Evolutionary conservation across 352 stramenopile genomes (phyloP).

Genomic region (Phytophthora uliginosa): DNA sequence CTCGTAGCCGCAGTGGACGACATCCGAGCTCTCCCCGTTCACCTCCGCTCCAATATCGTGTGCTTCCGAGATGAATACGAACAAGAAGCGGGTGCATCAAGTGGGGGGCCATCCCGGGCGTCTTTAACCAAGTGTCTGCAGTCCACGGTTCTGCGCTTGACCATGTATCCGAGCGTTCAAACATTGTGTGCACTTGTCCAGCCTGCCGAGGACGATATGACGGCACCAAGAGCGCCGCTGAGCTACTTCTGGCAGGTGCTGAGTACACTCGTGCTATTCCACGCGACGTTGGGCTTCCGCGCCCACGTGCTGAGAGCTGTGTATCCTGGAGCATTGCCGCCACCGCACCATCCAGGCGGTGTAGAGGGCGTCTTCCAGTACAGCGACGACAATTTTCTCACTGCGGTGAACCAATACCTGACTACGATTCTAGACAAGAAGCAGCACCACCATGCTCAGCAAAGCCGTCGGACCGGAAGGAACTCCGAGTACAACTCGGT

Average conservation of each 20-base stretch:
- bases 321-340: slow-evolving; percentile 17
- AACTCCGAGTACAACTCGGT: not conserved
- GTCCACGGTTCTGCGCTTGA: slow-evolving; percentile 48
- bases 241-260: slow-evolving; percentile 39
- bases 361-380: slow-evolving; percentile 17
- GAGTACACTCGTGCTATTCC: slow-evolving; percentile 55
- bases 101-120: not conserved
- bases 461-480: slow-evolving; percentile 1
- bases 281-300: slow-evolving; percentile 43
- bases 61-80: slow-evolving; percentile 42
- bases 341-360: not conserved
- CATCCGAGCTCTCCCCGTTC: slow-evolving; percentile 27
- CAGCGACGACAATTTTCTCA: slow-evolving; percentile 32
- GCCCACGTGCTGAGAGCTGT: slow-evolving; percentile 11
- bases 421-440: slow-evolving; percentile 21
- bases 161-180: slow-evolving; percentile 34
- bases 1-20: slow-evolving; percentile 39
- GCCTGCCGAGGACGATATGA: slow-evolving; percentile 19
- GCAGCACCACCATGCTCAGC: slow-evolving; percentile 2
- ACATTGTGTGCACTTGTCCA: slow-evolving; percentile 23
- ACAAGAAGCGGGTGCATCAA: not conserved
- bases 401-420: slow-evolving; percentile 34
- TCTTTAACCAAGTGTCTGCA: slow-evolving; percentile 57
- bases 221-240: not conserved
- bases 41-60: slow-evolving; percentile 38